Percentiles rank a stretch among this genome's conserved stretches.
Evolutionary conservation across 1,284 basidiomycete genomes (phyloP).

Genomic region (Apiotrichum brassicae): DNA sequence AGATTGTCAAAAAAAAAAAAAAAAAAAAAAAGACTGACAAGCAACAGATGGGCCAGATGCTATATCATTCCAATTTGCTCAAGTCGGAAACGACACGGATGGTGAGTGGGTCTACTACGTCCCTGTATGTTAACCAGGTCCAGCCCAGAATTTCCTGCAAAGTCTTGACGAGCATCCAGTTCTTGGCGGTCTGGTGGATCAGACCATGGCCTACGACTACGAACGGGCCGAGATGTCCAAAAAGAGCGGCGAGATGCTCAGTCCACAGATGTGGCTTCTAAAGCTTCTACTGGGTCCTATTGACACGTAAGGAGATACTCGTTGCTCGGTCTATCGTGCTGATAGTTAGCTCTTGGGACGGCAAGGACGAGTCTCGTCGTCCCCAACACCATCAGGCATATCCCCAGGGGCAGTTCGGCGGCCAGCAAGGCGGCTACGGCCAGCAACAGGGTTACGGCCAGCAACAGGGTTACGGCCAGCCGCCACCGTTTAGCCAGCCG

Average conservation of each 20-base stretch:
- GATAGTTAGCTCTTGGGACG: conserved; percentile 3
- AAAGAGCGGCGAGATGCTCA: conserved; percentile 1
- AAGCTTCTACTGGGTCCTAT: conserved; percentile 16
- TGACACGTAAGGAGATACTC: conserved; percentile 1
- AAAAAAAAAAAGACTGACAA: too few relatives aligned
- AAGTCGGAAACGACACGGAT: conserved; percentile 11
- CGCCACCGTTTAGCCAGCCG: not conserved
- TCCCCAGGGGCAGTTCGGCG: not conserved
- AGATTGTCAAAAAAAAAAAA: too few relatives aligned
- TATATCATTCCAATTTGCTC: conserved; percentile 8
- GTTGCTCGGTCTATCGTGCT: not conserved
- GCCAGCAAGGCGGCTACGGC: not conserved
- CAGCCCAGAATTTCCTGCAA: conserved; percentile 7
- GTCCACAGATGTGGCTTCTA: conserved; percentile 17
- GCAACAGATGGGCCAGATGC: conserved; percentile 8
- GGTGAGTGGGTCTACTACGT: not conserved
- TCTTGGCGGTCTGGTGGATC: conserved; percentile 11
- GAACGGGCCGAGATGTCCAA: conserved; percentile 10
- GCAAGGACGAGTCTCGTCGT: conserved; percentile 8
- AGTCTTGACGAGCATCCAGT: conserved; percentile 9
- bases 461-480: not conserved
- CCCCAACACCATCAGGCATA: not conserved
- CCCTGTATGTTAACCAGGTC: too few relatives aligned
- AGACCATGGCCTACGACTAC: conserved; percentile 13
- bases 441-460: not conserved